These are phyloP conservation scores for Chalciporus sphaerocephalus DNA, from an alignment of 768 basidiomycete genomes.

Conservation along the genomic window DNA sequence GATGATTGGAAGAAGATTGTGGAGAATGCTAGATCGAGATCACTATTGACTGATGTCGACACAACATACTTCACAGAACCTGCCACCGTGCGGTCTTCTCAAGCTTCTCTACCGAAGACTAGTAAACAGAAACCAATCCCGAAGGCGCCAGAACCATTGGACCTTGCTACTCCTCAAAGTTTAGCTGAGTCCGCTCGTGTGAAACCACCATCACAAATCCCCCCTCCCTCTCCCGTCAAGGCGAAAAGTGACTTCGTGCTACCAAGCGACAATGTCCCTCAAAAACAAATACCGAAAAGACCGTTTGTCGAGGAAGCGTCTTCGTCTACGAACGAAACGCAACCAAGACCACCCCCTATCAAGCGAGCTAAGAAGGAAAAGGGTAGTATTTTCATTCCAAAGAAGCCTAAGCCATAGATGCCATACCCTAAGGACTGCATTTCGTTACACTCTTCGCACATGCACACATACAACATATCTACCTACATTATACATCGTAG, in stretches of 20 bases:
- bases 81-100: conserved; percentile 9
- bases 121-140: conserved; percentile 19
- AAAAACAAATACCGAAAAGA: conserved; percentile 20
- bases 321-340: conserved; percentile 17
- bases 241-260: no score
- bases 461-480: conserved; percentile 2
- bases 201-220: conserved; percentile 19
- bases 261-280: background rate
- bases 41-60: conserved; percentile 55
- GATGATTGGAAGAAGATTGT: conserved; percentile 76
- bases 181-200: conserved; percentile 29
- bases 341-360: conserved; percentile 25
- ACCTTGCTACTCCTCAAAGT: conserved; percentile 38
- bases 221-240: conserved; percentile 1
- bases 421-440: background rate
- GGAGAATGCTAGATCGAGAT: conserved; percentile 64
- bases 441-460: background rate
- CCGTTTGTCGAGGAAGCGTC: conserved; percentile 15
- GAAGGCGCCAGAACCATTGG: conserved; percentile 25
- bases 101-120: conserved; percentile 18
- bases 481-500: conserved; percentile 10
- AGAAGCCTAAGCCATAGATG: conserved; percentile 38
- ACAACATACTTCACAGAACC: conserved; percentile 37
- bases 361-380: conserved; percentile 35
- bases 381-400: conserved; percentile 58